Percentiles rank a stretch among this genome's conserved stretches.
phyloP scores from a whole-genome alignment of 192 early-diverging fungal genomes.

The Dispira simplex region DNA sequence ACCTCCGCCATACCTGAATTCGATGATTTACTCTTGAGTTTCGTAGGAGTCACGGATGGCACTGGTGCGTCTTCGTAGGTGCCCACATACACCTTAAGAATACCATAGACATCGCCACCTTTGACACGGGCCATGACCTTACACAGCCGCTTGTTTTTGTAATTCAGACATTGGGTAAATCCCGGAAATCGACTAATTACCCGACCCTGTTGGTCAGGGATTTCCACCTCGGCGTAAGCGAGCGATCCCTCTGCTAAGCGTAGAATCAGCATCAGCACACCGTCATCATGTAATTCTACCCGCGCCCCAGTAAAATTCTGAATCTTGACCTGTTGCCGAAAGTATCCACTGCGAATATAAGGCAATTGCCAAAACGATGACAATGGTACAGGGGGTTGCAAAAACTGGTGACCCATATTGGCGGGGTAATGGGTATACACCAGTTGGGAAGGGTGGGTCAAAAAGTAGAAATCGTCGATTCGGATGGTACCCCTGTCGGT shows the following conservation, averaged over 20 bases:
- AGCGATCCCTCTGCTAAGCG: slow-evolving; percentile 23
- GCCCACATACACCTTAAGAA: slow-evolving; percentile 31
- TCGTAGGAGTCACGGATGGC: slow-evolving; percentile 15
- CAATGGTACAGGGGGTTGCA: slow-evolving; percentile 27
- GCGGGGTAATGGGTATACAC: slow-evolving; percentile 31
- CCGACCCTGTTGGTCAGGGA: slow-evolving; percentile 25
- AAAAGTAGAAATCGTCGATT: slow-evolving; percentile 16
- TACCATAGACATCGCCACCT: slow-evolving; percentile 19
- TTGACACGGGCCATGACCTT: slow-evolving; percentile 28
- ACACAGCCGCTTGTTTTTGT: slow-evolving; percentile 30
- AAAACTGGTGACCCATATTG: slow-evolving; percentile 20
- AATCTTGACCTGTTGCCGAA: slow-evolving; percentile 23
- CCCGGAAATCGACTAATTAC: slow-evolving; percentile 27
- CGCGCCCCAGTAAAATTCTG: slow-evolving; percentile 26
- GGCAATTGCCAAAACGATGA: slow-evolving; percentile 34
- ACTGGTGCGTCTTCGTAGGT: slow-evolving; percentile 14
- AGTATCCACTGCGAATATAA: slow-evolving; percentile 27
- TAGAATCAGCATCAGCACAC: slow-evolving; percentile 24
- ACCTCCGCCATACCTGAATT: not conserved
- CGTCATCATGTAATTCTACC: slow-evolving; percentile 25
- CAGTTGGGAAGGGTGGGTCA: slow-evolving; percentile 26
- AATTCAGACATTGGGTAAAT: slow-evolving; percentile 32
- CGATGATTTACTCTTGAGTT: not conserved
- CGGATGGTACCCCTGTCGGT: slow-evolving; percentile 14
- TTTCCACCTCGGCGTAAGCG: slow-evolving; percentile 31